Base-by-base conservation (phyloP, 139 green algal genomes). In the Volvox reticuliferus region DNA sequence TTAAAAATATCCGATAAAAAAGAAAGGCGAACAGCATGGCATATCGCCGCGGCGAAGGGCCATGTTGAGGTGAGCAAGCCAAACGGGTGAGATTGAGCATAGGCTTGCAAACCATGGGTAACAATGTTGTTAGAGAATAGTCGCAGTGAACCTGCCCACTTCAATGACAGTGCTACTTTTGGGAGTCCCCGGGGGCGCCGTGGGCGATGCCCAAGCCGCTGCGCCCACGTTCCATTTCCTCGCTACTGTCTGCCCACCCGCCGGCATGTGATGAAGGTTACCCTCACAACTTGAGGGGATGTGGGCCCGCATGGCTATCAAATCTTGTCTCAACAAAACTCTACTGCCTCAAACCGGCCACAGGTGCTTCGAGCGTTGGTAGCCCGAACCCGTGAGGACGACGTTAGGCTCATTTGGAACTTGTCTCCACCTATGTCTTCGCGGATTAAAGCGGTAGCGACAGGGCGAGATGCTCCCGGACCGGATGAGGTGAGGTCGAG, bases 1-100 rank as follows among this genome's bases (percentile, higher is more conserved):
- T 32, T 90, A 14, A 63, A 36, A 32, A 50, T 84, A 19, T 5
- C 30, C 1, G 86, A 84, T 65, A 75, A 62, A 55, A 82, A 50
- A 5, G 28, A 63, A 24, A 30, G 44, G 44, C 86, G 86, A 13
- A 90, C 76, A 12, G 71, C 71, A 0, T 90, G 71, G 71, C 86
- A 90, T 32, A 37, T 83, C 1, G 86, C 86, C 1, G 86, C 86
- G 14, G 50, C 33, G n/a, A 35, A 76, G 18, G 86, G 86, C 13
- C 44, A 76, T 20, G 30, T 83, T 24, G 86, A 90, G 86, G 86
- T 90, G 86, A 0, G 85, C 20, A 20, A 22, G 82, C 21, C n/a
- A 20, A 17, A n/a, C 13, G 33, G 24, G 82, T 2, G 2, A 63
- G 67, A 9, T 24, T 37, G 0, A 14, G 44, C 44, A 55, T 55